Base-by-base conservation (phyloP, 129 eudicot species). In the Escallonia herrerae region DNA sequence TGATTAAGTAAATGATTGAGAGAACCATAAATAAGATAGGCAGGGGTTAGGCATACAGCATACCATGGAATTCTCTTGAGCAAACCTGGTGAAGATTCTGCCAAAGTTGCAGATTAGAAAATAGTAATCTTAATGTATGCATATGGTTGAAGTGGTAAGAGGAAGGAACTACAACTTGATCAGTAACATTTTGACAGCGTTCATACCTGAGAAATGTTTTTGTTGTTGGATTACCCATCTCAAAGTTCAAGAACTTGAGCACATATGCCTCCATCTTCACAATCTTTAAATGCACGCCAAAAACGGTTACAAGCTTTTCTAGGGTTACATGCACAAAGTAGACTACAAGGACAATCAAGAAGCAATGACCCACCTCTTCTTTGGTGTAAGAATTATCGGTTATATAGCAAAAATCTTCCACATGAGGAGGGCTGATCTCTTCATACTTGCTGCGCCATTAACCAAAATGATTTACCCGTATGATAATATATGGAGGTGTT, bases 321-420 rank as follows among this genome's bases (percentile, higher is more conserved):
- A 61, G n/a, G 10, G 22, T 3, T 8, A 54, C 13, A 43, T 60
- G 50, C 7, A 60, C 33, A 67, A 66, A 2, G 40, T 15, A 43
- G 43, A 56, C 33, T 22, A 1, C 1, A 22, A 22, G 33, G 33
- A 22, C 33, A 22, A 22, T 22, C 33, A 22, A 22, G 33, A 22
- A 22, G 33, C 46, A 44, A 3, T n/a, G 57, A 60, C 70, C 5
- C 63, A 87, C 95, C 95, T 91, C 96, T 60, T 85, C 77, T 76
- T 64, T 83, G 12, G 87, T 81, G 76, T 91, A 91, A 9, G 85
- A 76, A 76, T 91, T 91, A 63, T 91, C 97, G 52, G 97, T 91
- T 44, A 91, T 85, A 49, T 87, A 86, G 67, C 95, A 85, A 65
- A 74, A 91, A 66, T 87, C 90, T 69, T 91, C 95, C 72, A 81